phyloP scores from a whole-genome alignment of 1,139 yeast genomes.

The Arxiozyma bovina region DNA sequence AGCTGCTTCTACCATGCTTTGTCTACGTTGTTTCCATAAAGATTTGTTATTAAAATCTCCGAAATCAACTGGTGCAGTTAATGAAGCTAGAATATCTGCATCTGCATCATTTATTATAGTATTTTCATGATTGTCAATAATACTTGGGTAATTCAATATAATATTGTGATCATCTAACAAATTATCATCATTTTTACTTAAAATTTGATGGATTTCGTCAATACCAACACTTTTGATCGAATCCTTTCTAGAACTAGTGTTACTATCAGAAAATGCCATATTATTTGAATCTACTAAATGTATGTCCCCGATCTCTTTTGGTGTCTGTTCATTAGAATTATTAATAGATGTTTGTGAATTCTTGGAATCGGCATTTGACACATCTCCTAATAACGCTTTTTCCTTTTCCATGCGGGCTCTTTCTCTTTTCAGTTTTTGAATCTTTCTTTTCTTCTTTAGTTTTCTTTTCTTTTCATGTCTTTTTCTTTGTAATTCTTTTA shows the following conservation, averaged over 20 bases:
- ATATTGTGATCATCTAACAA: constrained; percentile 15
- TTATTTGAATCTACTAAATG: constrained; percentile 3
- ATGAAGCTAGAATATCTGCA: constrained; percentile 27
- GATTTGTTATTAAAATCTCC: constrained; percentile 17
- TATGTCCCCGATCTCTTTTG: background rate
- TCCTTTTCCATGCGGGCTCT: constrained; percentile 24
- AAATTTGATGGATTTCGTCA: constrained; percentile 23
- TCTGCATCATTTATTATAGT: constrained; percentile 14
- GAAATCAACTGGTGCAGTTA: constrained; percentile 30
- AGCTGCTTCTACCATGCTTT: constrained; percentile 64
- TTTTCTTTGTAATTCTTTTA: constrained; percentile 30
- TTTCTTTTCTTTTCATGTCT: constrained; percentile 26
- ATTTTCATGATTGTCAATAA: constrained; percentile 11
- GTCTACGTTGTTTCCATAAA: constrained; percentile 40
- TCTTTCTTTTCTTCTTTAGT: constrained; percentile 28
- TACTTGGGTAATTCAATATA: constrained; percentile 9
- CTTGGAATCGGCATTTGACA: constrained; percentile 6
- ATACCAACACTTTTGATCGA: constrained; percentile 26
- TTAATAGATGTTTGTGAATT: background rate
- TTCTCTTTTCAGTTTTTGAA: constrained; percentile 25
- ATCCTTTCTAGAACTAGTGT: constrained; percentile 12
- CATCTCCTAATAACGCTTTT: constrained; percentile 6
- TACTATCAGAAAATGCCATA: background rate
- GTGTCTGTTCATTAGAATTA: constrained; percentile 1
- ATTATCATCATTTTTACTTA: constrained; percentile 18